Base-by-base conservation (phyloP, 768 basidiomycete species). In the Arthromyces matolae region DNA sequence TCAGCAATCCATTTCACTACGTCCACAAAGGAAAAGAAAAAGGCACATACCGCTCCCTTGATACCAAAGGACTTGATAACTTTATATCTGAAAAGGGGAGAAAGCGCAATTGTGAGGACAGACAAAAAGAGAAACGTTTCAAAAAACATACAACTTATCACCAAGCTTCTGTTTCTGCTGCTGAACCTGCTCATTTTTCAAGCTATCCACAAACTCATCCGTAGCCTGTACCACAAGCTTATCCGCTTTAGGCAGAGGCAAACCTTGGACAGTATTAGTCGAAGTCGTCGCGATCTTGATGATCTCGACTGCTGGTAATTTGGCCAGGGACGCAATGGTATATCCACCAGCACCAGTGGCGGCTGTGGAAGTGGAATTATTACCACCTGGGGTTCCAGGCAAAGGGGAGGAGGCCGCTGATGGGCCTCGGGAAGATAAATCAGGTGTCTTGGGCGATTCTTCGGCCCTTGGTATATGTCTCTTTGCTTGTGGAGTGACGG, bases 141-240 rank as follows among this genome's bases (percentile, higher is more conserved):
- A n/a, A n/a, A n/a, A n/a, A 19, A 42, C 14, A 65, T 56, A 87
- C 77, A 91, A 66, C 65, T 89, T 89, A 59, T 89, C 86, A 33
- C 87, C 86, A 18, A 95, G 64, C 52, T 78, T 71, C 64, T 94
- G 92, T 64, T 94, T 93, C 71, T 88, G 83, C 41, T 68, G 63
- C 36, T 77, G 76, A 29, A 71, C 56, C 8, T 78, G 71, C 60
- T 82, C 80, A 25, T 77, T 79, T 39, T 75, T 56, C 20, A 88
- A 58, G 19, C 72, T 66, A 60, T 89, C 81, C 40, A 91, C 71
- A 58, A 89, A 93, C 37, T 80, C 75, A 55, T 90, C 82, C 3
- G 87, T 88, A 2, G 81, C 76, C 57, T 81, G 76, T 33, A 83
- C 71, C 1, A 87, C 80, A 22, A 83, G 58, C 3, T 84, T 77